phyloP scores from a whole-genome alignment of 768 basidiomycete species.

The Russula foetens region DNA sequence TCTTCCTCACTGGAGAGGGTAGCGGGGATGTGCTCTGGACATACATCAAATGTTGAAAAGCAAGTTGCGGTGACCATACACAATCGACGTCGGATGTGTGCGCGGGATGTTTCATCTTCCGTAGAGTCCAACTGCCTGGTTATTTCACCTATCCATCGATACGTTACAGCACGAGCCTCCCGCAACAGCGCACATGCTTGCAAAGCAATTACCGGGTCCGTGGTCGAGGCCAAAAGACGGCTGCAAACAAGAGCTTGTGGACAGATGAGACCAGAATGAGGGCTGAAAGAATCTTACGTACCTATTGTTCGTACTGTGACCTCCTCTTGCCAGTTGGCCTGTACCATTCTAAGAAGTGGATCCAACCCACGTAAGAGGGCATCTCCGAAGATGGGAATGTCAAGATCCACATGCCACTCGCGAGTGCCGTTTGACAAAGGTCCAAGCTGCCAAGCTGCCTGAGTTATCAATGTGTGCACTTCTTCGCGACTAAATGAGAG shows the following conservation, averaged over 20 bases:
- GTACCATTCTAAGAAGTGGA: constrained; percentile 28
- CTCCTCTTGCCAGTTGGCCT: constrained; percentile 33
- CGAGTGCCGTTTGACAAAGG: constrained; percentile 13
- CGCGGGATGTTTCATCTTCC: not conserved
- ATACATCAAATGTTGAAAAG: not conserved
- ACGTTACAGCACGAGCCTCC: not conserved
- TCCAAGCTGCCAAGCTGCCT: constrained; percentile 39
- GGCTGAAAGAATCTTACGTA: not conserved
- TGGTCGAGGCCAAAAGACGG: not conserved
- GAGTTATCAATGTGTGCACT: constrained; percentile 36
- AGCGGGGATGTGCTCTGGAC: not conserved
- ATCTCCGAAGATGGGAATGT: constrained; percentile 26
- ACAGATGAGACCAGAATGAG: not conserved
- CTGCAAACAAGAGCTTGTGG: not conserved
- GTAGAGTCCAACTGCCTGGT: not conserved
- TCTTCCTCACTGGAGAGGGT: not conserved
- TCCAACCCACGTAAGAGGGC: constrained; percentile 32
- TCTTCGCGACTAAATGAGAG: constrained; percentile 33
- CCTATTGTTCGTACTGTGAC: constrained; percentile 1
- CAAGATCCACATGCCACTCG: constrained; percentile 36
- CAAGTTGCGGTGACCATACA: constrained; percentile 5
- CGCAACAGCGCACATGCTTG: not conserved
- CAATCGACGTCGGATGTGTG: not conserved
- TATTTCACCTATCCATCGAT: constrained; percentile 1
- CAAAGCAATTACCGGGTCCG: not conserved